A percentile compares a stretch with the other conserved stretches of the same genome.
Conservation (phyloP, 2,329 filamentous ascomycete species). For the Colletotrichum trifolii region DNA sequence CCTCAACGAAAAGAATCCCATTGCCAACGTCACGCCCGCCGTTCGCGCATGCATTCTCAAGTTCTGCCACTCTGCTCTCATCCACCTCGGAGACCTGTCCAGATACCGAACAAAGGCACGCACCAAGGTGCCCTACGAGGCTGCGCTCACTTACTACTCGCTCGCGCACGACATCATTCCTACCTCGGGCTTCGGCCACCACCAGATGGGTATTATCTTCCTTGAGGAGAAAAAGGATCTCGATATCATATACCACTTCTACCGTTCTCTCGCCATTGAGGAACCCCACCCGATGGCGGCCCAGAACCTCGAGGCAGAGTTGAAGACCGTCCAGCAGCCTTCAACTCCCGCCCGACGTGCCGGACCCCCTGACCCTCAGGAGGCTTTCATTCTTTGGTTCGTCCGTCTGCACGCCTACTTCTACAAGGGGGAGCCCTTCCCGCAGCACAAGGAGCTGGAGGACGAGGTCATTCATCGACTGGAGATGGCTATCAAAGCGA, state of each 20-base stretch:
- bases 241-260: slow-evolving; percentile 88
- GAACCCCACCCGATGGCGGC: slow-evolving; percentile 80
- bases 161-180: slow-evolving; percentile 84
- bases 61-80: slow-evolving; percentile 84
- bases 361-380: slow-evolving; percentile 63
- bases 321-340: slow-evolving; percentile 64
- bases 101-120: slow-evolving; percentile 84
- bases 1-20: slow-evolving; percentile 55
- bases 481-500: slow-evolving; percentile 76
- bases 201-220: slow-evolving; percentile 90
- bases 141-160: slow-evolving; percentile 85
- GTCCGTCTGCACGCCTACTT: slow-evolving; percentile 87
- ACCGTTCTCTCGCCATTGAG: slow-evolving; percentile 81
- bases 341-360: slow-evolving; percentile 46
- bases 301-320: slow-evolving; percentile 82
- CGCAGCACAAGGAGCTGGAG: slow-evolving; percentile 83
- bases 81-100: slow-evolving; percentile 89
- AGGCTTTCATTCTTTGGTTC: slow-evolving; percentile 82
- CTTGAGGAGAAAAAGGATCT: slow-evolving; percentile 83
- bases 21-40: slow-evolving; percentile 57
- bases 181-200: slow-evolving; percentile 82
- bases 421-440: slow-evolving; percentile 80
- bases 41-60: slow-evolving; percentile 71
- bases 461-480: slow-evolving; percentile 85
- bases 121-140: slow-evolving; percentile 78